Percentiles rank a stretch among this genome's conserved stretches.
Conservation (phyloP, 164 flowering plant species). For the Warburgia ugandensis region DNA sequence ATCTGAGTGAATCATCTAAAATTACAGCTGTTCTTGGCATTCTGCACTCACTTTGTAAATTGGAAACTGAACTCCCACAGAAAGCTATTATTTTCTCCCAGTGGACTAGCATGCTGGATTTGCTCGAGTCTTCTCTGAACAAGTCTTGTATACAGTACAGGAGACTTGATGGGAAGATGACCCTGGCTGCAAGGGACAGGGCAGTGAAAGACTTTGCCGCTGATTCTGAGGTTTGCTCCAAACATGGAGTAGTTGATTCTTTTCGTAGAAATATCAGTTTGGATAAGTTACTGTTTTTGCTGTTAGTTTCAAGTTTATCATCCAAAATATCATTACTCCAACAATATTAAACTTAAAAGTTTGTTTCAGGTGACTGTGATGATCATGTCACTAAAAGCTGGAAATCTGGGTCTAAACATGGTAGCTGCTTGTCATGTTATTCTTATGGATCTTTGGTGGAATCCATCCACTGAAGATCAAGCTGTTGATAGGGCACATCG, state of each 20-base stretch:
- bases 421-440: conserved; percentile 94
- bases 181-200: conserved; percentile 62
- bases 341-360: no score
- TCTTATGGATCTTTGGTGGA: conserved; percentile 97
- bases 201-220: conserved; percentile 78
- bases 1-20: conserved; percentile 58
- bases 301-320: neutral
- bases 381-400: conserved; percentile 96
- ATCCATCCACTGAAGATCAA: conserved; percentile 97
- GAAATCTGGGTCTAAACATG: conserved; percentile 94
- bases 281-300: neutral
- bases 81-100: conserved; percentile 93
- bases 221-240: conserved; percentile 65
- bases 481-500: conserved; percentile 96
- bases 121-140: conserved; percentile 60
- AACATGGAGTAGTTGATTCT: no score
- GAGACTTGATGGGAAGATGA: conserved; percentile 93
- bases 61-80: conserved; percentile 5
- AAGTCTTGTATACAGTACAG: conserved; percentile 41
- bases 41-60: conserved; percentile 34
- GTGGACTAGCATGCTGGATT: conserved; percentile 92
- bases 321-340: neutral
- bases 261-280: neutral
- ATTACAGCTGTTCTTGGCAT: conserved; percentile 67
- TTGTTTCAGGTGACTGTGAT: conserved; percentile 75